phyloP scores from a whole-genome alignment of 257 asterid species.

The Solanum pennellii region DNA sequence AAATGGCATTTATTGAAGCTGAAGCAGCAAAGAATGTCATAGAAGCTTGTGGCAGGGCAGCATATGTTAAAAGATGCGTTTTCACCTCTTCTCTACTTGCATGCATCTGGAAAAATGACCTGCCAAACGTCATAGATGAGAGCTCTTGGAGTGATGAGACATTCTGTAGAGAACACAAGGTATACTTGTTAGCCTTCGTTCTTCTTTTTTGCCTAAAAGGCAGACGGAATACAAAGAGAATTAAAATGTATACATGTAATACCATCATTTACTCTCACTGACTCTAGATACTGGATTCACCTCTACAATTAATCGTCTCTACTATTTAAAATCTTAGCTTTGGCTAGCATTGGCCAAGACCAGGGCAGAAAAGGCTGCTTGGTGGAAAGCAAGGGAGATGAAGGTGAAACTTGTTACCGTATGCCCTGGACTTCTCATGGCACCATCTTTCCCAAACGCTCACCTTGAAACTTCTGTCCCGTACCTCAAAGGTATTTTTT shows the following conservation, averaged over 20 bases:
- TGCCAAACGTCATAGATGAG: conserved; percentile 3
- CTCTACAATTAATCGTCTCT: neutral
- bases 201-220: neutral
- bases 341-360: conserved; percentile 32
- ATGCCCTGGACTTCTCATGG: conserved; percentile 22
- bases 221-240: neutral
- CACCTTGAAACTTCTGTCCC: conserved; percentile 16
- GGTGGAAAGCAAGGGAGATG: conserved; percentile 16
- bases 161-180: conserved; percentile 23
- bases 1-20: conserved; percentile 18
- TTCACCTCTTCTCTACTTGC: conserved; percentile 27
- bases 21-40: conserved; percentile 27
- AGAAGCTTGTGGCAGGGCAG: conserved; percentile 19
- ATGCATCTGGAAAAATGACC: conserved; percentile 8
- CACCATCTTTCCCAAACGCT: conserved; percentile 25
- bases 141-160: conserved; percentile 20
- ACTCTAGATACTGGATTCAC: neutral
- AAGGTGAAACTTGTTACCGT: conserved; percentile 19
- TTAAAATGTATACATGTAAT: neutral
- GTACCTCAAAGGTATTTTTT: conserved; percentile 15
- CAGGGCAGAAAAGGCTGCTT: conserved; percentile 20
- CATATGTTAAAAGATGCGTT: conserved; percentile 14
- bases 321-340: neutral
- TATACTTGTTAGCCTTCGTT: neutral
- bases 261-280: neutral